These are phyloP conservation scores for Suhomyces emberorum DNA, from an alignment of 805 yeast genomes.

Conservation along the genomic window DNA sequence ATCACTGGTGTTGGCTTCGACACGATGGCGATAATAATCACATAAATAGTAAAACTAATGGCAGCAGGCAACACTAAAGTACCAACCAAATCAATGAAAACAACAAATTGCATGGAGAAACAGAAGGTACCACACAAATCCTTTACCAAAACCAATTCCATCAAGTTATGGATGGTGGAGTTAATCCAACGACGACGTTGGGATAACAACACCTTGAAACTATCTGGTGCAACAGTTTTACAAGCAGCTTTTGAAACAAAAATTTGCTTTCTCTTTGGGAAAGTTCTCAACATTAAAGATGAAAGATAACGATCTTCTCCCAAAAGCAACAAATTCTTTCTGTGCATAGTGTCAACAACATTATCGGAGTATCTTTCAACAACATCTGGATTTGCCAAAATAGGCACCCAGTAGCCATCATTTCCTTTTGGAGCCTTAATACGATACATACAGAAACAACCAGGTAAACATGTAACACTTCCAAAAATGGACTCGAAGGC, in stretches of 20 bases:
- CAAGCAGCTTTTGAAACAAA: slow-evolving; percentile 91
- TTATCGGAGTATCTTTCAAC: slow-evolving; percentile 90
- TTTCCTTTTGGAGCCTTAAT: slow-evolving; percentile 83
- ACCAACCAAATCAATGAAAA: slow-evolving; percentile 79
- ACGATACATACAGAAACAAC: slow-evolving; percentile 90
- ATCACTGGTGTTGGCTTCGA: slow-evolving; percentile 72
- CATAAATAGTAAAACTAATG: slow-evolving; percentile 76
- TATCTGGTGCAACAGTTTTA: slow-evolving; percentile 85
- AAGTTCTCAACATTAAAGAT: slow-evolving; percentile 80
- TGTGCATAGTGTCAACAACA: slow-evolving; percentile 77
- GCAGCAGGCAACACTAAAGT: slow-evolving; percentile 89
- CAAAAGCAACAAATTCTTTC: slow-evolving; percentile 75
- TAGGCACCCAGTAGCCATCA: slow-evolving; percentile 82
- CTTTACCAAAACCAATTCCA: slow-evolving; percentile 79
- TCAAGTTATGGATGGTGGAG: slow-evolving; percentile 87
- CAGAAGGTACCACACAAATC: slow-evolving; percentile 94
- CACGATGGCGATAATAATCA: slow-evolving; percentile 66
- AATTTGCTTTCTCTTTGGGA: slow-evolving; percentile 84
- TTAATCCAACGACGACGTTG: slow-evolving; percentile 97
- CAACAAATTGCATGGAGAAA: slow-evolving; percentile 91
- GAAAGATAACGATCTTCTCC: slow-evolving; percentile 91
- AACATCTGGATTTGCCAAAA: slow-evolving; percentile 87
- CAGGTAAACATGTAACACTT: slow-evolving; percentile 92
- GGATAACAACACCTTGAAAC: slow-evolving; percentile 73
- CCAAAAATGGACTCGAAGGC: slow-evolving; percentile 96